Conservation (phyloP, 352 stramenopile genomes). For the Phytopythium helicoides region DNA sequence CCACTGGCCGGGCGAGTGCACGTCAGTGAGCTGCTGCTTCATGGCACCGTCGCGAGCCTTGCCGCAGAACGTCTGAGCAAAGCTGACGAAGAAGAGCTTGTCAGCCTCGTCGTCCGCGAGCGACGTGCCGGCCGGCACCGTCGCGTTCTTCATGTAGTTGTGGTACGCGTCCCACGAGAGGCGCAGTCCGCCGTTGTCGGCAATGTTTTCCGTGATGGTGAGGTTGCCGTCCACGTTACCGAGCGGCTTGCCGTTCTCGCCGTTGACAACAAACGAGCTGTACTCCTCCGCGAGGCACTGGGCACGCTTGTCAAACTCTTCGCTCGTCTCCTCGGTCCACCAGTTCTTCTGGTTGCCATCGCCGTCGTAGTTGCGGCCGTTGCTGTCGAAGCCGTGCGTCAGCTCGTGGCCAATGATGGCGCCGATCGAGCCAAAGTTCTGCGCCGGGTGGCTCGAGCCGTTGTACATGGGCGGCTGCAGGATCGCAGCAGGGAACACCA, state of each 20-base stretch:
- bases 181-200: conserved; percentile 63
- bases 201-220: conserved; percentile 76
- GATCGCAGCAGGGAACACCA: conserved; percentile 93
- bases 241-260: conserved; percentile 25
- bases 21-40: conserved; percentile 10
- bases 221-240: conserved; percentile 54
- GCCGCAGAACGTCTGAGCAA: conserved; percentile 59
- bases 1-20: conserved; percentile 33
- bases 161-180: conserved; percentile 42
- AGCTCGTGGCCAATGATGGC: conserved; percentile 93
- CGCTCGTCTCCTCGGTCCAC: conserved; percentile 81
- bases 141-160: conserved; percentile 23
- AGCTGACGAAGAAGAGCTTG: conserved; percentile 67
- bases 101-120: conserved; percentile 22
- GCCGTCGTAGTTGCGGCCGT: conserved; percentile 81
- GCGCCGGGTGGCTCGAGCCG: conserved; percentile 59
- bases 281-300: conserved; percentile 61
- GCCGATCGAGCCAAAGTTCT: conserved; percentile 91
- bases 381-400: conserved; percentile 93
- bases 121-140: conserved; percentile 1
- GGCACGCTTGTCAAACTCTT: conserved; percentile 62
- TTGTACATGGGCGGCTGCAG: conserved; percentile 93
- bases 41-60: conserved; percentile 36
- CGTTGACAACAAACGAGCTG: conserved; percentile 29
- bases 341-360: conserved; percentile 90